phyloP scores from a whole-genome alignment of 2,329 filamentous ascomycete species.

The Verticillium albo-atrum region DNA sequence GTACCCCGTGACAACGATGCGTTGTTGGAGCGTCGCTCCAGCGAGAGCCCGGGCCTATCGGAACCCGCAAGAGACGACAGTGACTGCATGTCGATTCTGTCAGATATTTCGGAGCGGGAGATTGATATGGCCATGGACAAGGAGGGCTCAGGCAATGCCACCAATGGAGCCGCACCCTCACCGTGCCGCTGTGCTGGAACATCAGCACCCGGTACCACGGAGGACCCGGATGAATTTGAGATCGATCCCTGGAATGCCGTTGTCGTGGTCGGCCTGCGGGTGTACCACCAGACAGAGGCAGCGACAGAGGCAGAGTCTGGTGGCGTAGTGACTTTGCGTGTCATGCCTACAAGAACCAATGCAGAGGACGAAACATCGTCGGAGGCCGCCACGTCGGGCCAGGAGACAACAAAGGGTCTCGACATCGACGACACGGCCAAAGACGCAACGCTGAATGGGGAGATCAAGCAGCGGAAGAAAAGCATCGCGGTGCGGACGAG shows the following conservation, averaged over 20 bases:
- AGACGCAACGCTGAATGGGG: constrained; percentile 35
- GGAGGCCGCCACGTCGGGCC: constrained; percentile 20
- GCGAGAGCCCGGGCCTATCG: neutral
- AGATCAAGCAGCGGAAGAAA: constrained; percentile 25
- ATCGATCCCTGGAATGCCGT: constrained; percentile 52
- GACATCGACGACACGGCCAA: constrained; percentile 42
- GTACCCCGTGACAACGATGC: neutral
- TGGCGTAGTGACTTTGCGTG: constrained; percentile 31
- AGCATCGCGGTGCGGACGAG: constrained; percentile 20
- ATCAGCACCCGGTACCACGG: constrained; percentile 8
- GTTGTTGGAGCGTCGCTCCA: no score
- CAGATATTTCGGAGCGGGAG: constrained; percentile 34
- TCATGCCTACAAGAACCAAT: constrained; percentile 8
- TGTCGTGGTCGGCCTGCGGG: constrained; percentile 45
- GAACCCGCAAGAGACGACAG: constrained; percentile 20
- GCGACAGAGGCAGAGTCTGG: constrained; percentile 7
- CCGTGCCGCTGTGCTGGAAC: neutral
- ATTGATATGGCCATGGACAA: constrained; percentile 19
- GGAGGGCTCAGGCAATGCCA: neutral
- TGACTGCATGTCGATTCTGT: constrained; percentile 26
- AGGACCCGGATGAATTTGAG: constrained; percentile 51
- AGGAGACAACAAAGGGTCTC: constrained; percentile 25
- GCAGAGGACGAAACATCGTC: neutral
- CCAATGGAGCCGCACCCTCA: neutral
- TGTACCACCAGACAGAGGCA: constrained; percentile 43